Conservation (phyloP, 306 rosid genomes). For the Neltuma alba region DNA sequence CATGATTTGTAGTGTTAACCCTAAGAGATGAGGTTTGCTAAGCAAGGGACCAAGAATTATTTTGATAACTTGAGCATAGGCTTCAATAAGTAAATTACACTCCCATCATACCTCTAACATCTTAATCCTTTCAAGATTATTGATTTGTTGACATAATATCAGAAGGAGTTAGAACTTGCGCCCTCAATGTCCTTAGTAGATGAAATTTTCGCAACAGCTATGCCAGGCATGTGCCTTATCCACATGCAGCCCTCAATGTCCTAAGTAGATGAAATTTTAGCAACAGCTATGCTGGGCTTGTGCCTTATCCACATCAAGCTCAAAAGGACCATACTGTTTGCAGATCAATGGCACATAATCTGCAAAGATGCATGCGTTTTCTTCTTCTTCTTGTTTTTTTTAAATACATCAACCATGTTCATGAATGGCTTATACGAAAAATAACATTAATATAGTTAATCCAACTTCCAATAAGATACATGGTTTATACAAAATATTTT, state of each 20-base stretch:
- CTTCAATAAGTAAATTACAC: slow-evolving; percentile 1
- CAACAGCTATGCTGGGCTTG: not conserved
- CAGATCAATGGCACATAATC: slow-evolving; percentile 13
- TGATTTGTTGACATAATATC: not conserved
- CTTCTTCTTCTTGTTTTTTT: slow-evolving; percentile 4
- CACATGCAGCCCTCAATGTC: not conserved
- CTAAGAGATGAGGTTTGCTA: slow-evolving; percentile 1
- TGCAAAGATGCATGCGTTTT: not conserved
- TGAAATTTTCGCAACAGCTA: not conserved
- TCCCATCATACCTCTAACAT: not conserved
- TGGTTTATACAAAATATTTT: slow-evolving; percentile 25
- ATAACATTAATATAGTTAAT: not conserved
- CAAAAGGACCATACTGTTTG: not conserved
- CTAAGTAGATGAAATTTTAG: no score
- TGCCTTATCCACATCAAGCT: not conserved
- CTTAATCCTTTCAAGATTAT: not conserved
- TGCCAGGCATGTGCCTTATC: not conserved
- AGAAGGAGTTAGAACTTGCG: not conserved
- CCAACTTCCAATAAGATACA: slow-evolving; percentile 32
- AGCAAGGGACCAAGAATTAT: not conserved
- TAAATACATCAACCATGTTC: slow-evolving; percentile 22
- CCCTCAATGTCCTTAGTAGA: not conserved
- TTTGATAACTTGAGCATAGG: slow-evolving; percentile 6
- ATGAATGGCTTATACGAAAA: not conserved
- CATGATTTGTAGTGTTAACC: not conserved